Conservation (phyloP, 2,329 filamentous ascomycete species). For the Furcasterigmium sp. region DNA sequence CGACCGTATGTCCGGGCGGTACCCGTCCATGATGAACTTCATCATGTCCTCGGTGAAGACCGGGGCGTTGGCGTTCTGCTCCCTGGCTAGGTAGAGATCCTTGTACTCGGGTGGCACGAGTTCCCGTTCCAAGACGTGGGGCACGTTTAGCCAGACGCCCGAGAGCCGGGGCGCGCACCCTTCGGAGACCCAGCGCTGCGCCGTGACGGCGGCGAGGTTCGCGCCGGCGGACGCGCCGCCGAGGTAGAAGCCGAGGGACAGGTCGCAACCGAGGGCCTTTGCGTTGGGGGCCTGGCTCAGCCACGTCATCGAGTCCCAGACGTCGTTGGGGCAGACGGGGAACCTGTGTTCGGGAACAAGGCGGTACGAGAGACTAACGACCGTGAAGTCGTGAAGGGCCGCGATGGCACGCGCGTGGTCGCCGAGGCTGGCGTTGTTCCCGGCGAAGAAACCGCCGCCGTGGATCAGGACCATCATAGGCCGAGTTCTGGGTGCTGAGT, state of each 20-base stretch:
- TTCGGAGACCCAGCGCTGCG: constrained; percentile 6
- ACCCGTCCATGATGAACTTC: constrained; percentile 19
- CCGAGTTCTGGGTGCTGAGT: neutral
- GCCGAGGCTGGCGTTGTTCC: constrained; percentile 1
- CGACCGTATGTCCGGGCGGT: constrained; percentile 21
- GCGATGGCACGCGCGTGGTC: constrained; percentile 3
- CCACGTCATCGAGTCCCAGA: constrained; percentile 25
- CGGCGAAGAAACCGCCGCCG: constrained; percentile 9
- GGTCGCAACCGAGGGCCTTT: neutral
- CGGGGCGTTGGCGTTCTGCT: constrained; percentile 33
- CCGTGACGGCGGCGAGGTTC: constrained; percentile 10
- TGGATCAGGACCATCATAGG: constrained; percentile 7
- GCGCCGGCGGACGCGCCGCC: constrained; percentile 14
- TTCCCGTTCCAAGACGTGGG: constrained; percentile 3
- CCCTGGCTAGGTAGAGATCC: constrained; percentile 27
- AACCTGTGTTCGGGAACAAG: constrained; percentile 41
- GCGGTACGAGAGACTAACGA: constrained; percentile 39
- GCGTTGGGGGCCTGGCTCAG: neutral
- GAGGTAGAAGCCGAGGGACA: constrained; percentile 7
- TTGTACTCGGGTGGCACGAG: constrained; percentile 28
- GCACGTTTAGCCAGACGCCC: constrained; percentile 5
- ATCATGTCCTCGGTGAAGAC: constrained; percentile 22
- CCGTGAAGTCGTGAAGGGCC: constrained; percentile 2
- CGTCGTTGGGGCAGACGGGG: constrained; percentile 34
- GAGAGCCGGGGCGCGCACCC: neutral